Base-by-base conservation (phyloP, 2,329 filamentous ascomycete species). In the Trichoderma arundinaceum region DNA sequence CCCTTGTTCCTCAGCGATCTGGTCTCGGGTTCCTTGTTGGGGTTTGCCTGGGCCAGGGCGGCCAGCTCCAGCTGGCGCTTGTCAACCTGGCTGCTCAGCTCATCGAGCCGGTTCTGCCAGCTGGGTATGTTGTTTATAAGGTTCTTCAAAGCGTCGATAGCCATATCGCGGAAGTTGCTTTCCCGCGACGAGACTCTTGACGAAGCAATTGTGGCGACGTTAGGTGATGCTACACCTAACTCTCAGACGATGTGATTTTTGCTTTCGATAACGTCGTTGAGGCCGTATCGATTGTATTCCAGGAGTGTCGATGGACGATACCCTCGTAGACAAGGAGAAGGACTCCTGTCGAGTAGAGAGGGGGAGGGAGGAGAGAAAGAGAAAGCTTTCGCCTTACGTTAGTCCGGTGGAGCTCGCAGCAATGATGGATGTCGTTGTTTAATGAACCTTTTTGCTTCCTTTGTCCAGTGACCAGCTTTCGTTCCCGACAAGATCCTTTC, bases 31-130 rank as follows among this genome's bases (percentile, higher is more conserved):
- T 64, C 58, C 39, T 64, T 71, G 59, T 71, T 72, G n/a, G 70
- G 67, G 48, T 73, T 71, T 13, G 70, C 68, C 49, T 72, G 70
- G 46, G 75, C 77, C 64, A 85, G 74, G 65, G 80, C 79, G 41
- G 86, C 87, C 64, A 89, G 79, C 72, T 89, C 86, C 58, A 79
- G 77, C 77, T 90, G 87, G 66, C 87, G 86, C 72, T 84, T 79
- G 66, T 86, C 82, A 66, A 90, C 87, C 74, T 89, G 83, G 66
- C 80, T 79, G 72, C 82, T 87, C 65, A 90, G 81, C 59, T 88
- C 83, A 68, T 88, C 84, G 51, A 90, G 81, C 22, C 84, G 82
- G 66, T 78, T 78, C 43, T 85, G 77, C 87, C 87, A 90, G 73
- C 84, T 82, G 15, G 87, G 87, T 48, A 88, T 80, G 67, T 87